These are phyloP conservation scores for Fusarium sororula DNA, from an alignment of 2,329 filamentous ascomycete genomes.

Conservation along the genomic window DNA sequence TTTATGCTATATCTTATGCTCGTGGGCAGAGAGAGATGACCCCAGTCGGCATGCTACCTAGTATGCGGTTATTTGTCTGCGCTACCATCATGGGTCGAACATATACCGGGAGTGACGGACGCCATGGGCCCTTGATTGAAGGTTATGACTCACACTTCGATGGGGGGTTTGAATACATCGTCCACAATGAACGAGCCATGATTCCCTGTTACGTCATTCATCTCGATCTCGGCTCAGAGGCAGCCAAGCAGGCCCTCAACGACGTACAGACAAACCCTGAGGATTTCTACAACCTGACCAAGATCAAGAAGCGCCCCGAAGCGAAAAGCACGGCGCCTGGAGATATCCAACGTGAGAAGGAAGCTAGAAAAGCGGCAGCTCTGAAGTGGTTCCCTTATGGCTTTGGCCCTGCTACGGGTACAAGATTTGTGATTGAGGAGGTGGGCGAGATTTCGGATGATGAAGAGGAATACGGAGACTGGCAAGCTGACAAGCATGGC, in stretches of 20 bases:
- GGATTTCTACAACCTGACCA: neutral
- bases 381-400: constrained; percentile 59
- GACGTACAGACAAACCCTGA: constrained; percentile 18
- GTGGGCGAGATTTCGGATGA: constrained; percentile 54
- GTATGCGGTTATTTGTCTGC: constrained; percentile 55
- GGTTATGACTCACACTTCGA: constrained; percentile 52
- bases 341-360: constrained; percentile 49
- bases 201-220: constrained; percentile 58
- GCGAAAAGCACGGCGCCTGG: constrained; percentile 39
- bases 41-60: constrained; percentile 45
- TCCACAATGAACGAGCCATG: constrained; percentile 54
- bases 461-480: constrained; percentile 55
- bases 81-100: constrained; percentile 57
- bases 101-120: neutral
- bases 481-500: constrained; percentile 45
- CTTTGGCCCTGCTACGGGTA: constrained; percentile 54
- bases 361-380: constrained; percentile 51
- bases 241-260: constrained; percentile 39
- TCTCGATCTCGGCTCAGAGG: constrained; percentile 51
- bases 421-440: constrained; percentile 56
- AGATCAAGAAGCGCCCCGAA: neutral
- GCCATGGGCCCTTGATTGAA: constrained; percentile 36
- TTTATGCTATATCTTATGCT: constrained; percentile 51
- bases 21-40: constrained; percentile 43
- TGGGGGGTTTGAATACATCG: constrained; percentile 52